A percentile compares a stretch with the other conserved stretches of the same genome.
These are phyloP conservation scores for Calonectria montana DNA, from an alignment of 2,329 filamentous ascomycete species.

Conservation along the genomic window DNA sequence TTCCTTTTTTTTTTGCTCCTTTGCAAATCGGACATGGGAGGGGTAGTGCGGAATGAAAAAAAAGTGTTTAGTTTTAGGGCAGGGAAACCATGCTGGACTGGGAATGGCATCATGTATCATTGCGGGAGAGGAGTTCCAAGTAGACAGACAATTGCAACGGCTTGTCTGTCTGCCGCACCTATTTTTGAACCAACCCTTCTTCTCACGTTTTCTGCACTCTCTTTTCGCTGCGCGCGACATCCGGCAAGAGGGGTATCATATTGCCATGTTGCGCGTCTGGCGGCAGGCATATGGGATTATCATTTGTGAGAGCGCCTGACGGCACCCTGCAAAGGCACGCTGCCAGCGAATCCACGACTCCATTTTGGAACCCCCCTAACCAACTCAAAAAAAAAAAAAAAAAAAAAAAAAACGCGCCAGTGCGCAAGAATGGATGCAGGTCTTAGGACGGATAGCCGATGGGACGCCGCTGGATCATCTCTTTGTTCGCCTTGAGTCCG, in stretches of 20 bases:
- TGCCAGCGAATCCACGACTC: constrained; percentile 11
- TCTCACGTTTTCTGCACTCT: not conserved
- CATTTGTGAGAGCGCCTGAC: constrained; percentile 4
- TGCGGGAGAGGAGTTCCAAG: not conserved
- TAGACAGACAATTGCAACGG: not conserved
- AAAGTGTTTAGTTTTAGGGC: not conserved
- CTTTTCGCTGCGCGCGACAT: not conserved
- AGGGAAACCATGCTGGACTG: constrained; percentile 4
- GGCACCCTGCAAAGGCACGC: constrained; percentile 18
- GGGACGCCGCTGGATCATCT: not conserved
- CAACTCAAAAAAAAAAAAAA: not conserved
- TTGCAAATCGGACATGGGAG: constrained; percentile 11
- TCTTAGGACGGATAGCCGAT: constrained; percentile 13
- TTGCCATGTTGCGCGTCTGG: constrained; percentile 13
- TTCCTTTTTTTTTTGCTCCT: not conserved
- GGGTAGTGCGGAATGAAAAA: not conserved
- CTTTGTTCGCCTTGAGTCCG: not conserved
- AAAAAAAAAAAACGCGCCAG: not conserved
- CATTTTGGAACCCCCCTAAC: not conserved
- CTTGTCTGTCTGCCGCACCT: not conserved
- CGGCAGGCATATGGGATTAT: constrained; percentile 18
- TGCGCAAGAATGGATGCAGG: constrained; percentile 1
- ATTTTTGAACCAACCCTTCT: not conserved
- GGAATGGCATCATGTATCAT: constrained; percentile 14
- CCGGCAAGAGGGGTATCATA: not conserved